Evolutionary conservation across 1,139 yeast species (phyloP), one percentile per base, ranked within the genome.

Genomic region (Geotrichum armillariae): DNA sequence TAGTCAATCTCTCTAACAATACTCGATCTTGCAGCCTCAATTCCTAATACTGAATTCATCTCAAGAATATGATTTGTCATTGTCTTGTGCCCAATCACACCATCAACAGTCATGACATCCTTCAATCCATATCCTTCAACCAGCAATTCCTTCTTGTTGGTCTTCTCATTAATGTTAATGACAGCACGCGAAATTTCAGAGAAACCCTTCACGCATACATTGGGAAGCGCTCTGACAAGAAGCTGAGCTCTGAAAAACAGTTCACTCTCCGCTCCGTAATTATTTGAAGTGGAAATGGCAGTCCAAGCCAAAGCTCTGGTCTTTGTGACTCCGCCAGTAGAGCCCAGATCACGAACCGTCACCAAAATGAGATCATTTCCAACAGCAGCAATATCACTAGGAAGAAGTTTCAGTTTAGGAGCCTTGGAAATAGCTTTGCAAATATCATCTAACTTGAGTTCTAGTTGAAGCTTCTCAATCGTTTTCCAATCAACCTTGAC

Each of bases 121-220:
- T 90, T 87, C 60, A 94, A 74, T 21, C 99, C 99, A 64, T 94
- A 93, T 21, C 99, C 99, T 78, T 94, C 99, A 46, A 93, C 98
- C 63, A 94, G 78, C 57, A 94, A 74, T 69, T 93, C 98, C 65
- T 85, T 85, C 70, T 88, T 88, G 62, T 83, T 82, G 64, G 90
- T 91, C 58, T 77, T 78, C 65, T 86, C 94, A 56, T 82, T 79
- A 60, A 93, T 93, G 67, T 93, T 93, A 69, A 94, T 94, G 56
- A 94, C 99, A 3, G 99, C 99, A 65, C 99, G 83, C 37, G 96
- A 76, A 57, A 93, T 91, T 52, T 86, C 90, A 4, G 96, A 79
- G 57, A 91, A 76, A 49, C 99, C 99, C 71, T 93, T 91, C 56
- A 94, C 95, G 51, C 90, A 95, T 58, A 94, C 85, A 49, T 77